These are phyloP conservation scores for Pestalotiopsis sp. DNA, from an alignment of 2,329 filamentous ascomycete genomes.

Conservation along the genomic window DNA sequence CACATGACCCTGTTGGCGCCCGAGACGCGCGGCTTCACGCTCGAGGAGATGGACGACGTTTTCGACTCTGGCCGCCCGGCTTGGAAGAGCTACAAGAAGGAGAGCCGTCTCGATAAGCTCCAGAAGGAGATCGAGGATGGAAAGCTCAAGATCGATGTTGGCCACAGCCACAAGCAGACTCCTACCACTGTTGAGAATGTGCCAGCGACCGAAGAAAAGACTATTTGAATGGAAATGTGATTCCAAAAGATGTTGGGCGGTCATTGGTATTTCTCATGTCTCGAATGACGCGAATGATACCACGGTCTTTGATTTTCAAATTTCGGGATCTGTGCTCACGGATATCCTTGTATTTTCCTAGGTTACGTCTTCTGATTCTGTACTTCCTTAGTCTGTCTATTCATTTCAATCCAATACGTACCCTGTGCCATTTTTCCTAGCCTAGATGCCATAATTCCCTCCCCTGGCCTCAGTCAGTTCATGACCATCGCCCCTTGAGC, in stretches of 20 bases:
- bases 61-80: slow-evolving; percentile 64
- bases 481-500: no score
- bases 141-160: slow-evolving; percentile 39
- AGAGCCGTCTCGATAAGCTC: slow-evolving; percentile 48
- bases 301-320: background rate
- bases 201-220: background rate
- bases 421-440: no score
- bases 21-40: slow-evolving; percentile 72
- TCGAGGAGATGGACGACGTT: slow-evolving; percentile 77
- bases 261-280: background rate
- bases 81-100: slow-evolving; percentile 53
- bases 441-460: no score
- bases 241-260: background rate
- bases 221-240: background rate
- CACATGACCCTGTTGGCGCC: slow-evolving; percentile 68
- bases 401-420: no score
- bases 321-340: background rate
- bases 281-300: background rate
- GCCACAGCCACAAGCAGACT: background rate
- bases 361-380: no score
- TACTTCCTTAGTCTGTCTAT: no score
- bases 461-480: no score
- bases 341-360: no score
- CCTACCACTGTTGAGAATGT: background rate
- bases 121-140: slow-evolving; percentile 51